A percentile compares a stretch with the other conserved stretches of the same genome.
phyloP scores from a whole-genome alignment of 176 grass and related monocot genomes.

The Echinochloa phyllopogon region DNA sequence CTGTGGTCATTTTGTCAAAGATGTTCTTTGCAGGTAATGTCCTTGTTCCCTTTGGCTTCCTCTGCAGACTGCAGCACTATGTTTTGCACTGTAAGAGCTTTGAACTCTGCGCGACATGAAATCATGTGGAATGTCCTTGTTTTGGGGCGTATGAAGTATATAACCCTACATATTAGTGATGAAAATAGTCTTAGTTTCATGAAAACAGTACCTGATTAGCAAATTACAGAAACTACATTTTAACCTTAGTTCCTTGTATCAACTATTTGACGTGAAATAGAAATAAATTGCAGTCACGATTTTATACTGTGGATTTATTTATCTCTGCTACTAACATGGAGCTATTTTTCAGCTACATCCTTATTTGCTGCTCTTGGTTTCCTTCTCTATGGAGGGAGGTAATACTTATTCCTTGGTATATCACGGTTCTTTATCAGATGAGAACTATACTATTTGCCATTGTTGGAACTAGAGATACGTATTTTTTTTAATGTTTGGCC shows the following conservation, averaged over 20 bases:
- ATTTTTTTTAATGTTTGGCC: neutral
- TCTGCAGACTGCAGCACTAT: neutral
- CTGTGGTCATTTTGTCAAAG: slow-evolving; percentile 61
- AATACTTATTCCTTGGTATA: slow-evolving; percentile 13
- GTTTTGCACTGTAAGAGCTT: slow-evolving; percentile 3
- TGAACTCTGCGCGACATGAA: neutral
- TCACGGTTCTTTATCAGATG: neutral
- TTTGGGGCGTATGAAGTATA: neutral
- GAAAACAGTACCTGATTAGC: neutral
- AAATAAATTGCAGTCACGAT: neutral
- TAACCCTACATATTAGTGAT: neutral
- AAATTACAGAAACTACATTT: slow-evolving; percentile 4
- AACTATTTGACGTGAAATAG: neutral
- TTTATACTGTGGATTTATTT: slow-evolving; percentile 8
- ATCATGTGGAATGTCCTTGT: neutral
- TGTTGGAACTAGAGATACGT: neutral
- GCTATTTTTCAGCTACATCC: slow-evolving; percentile 52
- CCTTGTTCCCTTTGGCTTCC: slow-evolving; percentile 11
- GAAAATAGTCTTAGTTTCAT: neutral
- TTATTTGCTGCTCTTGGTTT: slow-evolving; percentile 62
- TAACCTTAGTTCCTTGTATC: neutral
- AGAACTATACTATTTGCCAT: neutral
- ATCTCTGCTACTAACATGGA: slow-evolving; percentile 21
- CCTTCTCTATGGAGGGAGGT: slow-evolving; percentile 80
- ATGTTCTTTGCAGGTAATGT: slow-evolving; percentile 71